Evolutionary conservation across 2,329 filamentous ascomycete genomes (phyloP).

Genomic region (Clarireedia monteithiana): DNA sequence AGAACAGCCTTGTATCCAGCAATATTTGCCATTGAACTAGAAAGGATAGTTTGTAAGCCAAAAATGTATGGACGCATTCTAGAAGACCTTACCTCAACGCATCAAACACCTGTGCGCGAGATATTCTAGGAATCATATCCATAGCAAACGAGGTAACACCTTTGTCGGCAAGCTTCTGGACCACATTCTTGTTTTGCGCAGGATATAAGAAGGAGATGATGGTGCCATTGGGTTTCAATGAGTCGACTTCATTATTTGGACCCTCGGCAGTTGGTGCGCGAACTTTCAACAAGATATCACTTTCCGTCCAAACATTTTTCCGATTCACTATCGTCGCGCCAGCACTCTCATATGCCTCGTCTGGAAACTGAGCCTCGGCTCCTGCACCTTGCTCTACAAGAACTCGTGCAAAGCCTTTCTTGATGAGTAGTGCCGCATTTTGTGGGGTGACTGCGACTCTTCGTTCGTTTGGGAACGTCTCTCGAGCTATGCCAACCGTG

Average conservation of each 20-base stretch:
- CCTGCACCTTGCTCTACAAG: conserved; percentile 79
- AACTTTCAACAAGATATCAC: conserved; percentile 80
- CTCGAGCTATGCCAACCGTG: conserved; percentile 70
- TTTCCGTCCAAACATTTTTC: conserved; percentile 61
- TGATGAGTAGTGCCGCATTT: conserved; percentile 73
- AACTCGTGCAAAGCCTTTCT: conserved; percentile 75
- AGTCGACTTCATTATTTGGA: conserved; percentile 56
- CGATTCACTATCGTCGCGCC: conserved; percentile 70
- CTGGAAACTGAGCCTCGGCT: conserved; percentile 65
- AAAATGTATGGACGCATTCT: not conserved
- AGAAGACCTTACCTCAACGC: conserved; percentile 44
- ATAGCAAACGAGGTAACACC: conserved; percentile 78
- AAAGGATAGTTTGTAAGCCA: not conserved
- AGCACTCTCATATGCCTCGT: conserved; percentile 67
- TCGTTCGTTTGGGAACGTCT: conserved; percentile 71
- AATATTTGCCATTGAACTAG: conserved; percentile 87
- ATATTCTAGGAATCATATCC: conserved; percentile 89
- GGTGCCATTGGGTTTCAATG: conserved; percentile 61
- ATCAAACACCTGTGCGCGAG: conserved; percentile 81
- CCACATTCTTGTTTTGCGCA: conserved; percentile 66
- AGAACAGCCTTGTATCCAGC: conserved; percentile 88
- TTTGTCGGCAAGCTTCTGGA: conserved; percentile 62
- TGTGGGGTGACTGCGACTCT: conserved; percentile 79
- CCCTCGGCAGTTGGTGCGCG: conserved; percentile 58
- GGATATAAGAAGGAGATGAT: conserved; percentile 81